phyloP scores from a whole-genome alignment of 2,329 filamentous ascomycete species.

The Calonectria crousiana region DNA sequence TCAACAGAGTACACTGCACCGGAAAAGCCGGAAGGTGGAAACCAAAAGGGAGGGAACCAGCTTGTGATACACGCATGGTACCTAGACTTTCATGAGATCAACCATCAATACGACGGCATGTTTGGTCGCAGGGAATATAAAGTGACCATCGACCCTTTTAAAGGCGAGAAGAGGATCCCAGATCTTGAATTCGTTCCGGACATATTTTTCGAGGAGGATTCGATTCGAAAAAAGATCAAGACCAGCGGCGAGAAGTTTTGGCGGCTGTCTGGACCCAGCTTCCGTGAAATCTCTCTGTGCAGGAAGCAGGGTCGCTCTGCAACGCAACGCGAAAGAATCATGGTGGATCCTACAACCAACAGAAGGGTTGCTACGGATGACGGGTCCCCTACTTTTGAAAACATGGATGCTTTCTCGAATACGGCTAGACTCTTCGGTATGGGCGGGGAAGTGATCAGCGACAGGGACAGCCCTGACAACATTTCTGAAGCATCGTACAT shows the following conservation, averaged over 20 bases:
- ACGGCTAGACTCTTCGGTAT: not conserved
- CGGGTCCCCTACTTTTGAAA: not conserved
- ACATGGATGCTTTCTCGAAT: not conserved
- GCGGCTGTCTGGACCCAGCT: not conserved
- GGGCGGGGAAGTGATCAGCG: not conserved
- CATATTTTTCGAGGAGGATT: not conserved
- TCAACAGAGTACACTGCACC: not conserved
- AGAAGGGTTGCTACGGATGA: not conserved
- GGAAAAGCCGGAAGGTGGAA: not conserved
- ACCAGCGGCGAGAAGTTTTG: not conserved
- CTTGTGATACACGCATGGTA: not conserved
- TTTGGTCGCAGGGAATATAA: not conserved
- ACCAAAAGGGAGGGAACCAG: not conserved
- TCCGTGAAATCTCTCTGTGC: not conserved
- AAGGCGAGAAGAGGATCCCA: not conserved
- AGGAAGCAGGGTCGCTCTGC: not conserved
- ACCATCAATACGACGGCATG: not conserved
- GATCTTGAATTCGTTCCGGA: not conserved
- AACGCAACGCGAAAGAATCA: not conserved
- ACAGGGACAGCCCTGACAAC: not conserved
- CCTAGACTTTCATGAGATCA: not conserved
- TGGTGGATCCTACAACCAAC: not conserved
- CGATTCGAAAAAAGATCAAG: not conserved
- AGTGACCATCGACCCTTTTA: not conserved
- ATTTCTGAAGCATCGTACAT: not conserved